Evolutionary conservation across 306 rosid genomes (phyloP), one percentile per base, ranked within the genome.

Genomic region (Acmispon strigosus): DNA sequence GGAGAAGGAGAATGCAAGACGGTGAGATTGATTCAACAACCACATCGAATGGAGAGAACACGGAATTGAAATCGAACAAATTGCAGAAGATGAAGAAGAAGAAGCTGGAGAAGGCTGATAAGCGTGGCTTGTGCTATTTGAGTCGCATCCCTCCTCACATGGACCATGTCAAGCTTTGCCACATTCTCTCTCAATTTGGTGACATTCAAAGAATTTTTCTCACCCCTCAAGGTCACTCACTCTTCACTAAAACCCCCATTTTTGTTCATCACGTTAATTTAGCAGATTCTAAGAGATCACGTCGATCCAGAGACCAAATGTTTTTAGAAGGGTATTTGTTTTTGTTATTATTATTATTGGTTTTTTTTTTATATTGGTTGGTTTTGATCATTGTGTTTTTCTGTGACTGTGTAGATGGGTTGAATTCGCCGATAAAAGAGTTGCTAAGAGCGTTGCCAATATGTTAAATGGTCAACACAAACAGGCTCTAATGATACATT

Each of bases 141-240:
- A 86, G 96, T 76, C 87, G 96, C 6, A 85, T 94, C 62, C 97
- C 98, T 1, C 98, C 92, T 11, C 94, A 80, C 54, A 93, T 90
- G 97, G 90, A 90, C 76, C 94, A 78, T 13, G 62, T 82, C 49
- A 83, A 79, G 67, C 89, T 94, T 75, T 89, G 90, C 7, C 89
- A 80, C 48, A 76, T 87, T 76, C 88, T 94, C 56, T 87, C 96
- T 3, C 94, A 86, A 64, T 83, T 52, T 36, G 98, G 92, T 14
- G 94, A 90, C 48, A 76, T 94, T 42, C 80, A 78, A 10, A 82
- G 96, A 73, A 78, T 94, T 57, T 94, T 84, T 85, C 90, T 94
- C 52, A 67, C 81, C 7, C 92, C 94, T 45, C 78, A 83, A 84
- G 89, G 92, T 41, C 48, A 2, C n/a, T n/a, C n/a, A n/a, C 0